These are phyloP conservation scores for Monilinia fructicola DNA, from an alignment of 2,329 filamentous ascomycete species.

Conservation along the genomic window DNA sequence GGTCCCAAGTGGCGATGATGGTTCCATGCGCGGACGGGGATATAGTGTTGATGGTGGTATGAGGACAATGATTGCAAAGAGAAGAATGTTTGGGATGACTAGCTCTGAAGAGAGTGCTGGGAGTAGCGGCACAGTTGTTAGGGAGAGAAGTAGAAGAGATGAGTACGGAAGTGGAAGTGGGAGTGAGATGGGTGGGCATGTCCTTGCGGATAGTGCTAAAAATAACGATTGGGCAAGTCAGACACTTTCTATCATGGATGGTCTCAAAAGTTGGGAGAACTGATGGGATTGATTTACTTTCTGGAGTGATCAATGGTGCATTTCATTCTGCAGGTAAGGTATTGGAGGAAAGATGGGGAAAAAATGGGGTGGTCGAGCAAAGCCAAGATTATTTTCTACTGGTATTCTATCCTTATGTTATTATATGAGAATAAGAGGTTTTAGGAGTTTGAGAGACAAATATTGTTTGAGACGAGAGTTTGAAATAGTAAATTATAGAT, in stretches of 20 bases:
- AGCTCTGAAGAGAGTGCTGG: conserved; percentile 31
- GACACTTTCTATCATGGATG: conserved; percentile 18
- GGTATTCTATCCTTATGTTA: neutral
- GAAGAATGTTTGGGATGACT: conserved; percentile 28
- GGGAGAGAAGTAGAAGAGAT: conserved; percentile 20
- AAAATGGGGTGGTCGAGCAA: too few relatives aligned
- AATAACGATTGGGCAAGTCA: conserved; percentile 24
- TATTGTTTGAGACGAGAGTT: neutral
- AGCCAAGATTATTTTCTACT: neutral
- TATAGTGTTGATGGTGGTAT: conserved; percentile 21
- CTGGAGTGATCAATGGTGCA: neutral
- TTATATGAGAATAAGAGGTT: neutral
- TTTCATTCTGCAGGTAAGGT: neutral
- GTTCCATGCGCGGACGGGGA: conserved; percentile 1
- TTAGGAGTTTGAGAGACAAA: neutral
- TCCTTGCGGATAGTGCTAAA: conserved; percentile 22
- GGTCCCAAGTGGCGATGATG: neutral
- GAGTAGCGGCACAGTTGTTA: conserved; percentile 35
- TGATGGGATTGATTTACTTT: neutral
- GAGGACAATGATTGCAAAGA: conserved; percentile 21
- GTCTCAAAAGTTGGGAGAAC: conserved; percentile 1
- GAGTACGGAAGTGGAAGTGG: conserved; percentile 23
- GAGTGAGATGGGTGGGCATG: conserved; percentile 18
- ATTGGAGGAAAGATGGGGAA: neutral
- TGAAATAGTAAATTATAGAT: conserved; percentile 1